Base-by-base conservation (phyloP, 2,329 filamentous ascomycete species). In the Paecilomyces sp. region DNA sequence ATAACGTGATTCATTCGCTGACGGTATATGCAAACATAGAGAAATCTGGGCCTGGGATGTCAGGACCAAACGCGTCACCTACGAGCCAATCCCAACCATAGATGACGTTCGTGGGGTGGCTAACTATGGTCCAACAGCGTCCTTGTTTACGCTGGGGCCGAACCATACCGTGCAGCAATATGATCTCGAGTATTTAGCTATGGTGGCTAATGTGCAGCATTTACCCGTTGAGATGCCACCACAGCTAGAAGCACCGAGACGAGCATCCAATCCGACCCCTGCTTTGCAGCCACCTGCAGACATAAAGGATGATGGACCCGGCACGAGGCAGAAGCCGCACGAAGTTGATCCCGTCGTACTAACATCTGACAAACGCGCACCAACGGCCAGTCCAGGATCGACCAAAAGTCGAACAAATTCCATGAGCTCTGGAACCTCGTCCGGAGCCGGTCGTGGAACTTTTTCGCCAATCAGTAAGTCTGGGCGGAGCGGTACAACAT, bases 1-100 rank as follows among this genome's bases (percentile, higher is more conserved):
- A 18, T 47, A 47, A 47, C 2, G 8, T 6, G 9, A 47, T 3
- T 15, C 3, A 9, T 47, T 22, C 15, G 15, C 41, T 47, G 41
- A 47, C 3, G n/a, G n/a, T 8, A 18, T 8, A 18, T 41, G 13
- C n/a, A 33, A 33, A 18, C 18, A 8, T 64, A 92, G 92, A 58
- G 90, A 96, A 81, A 96, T 92, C 41, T 87, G 90, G 68, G 89
- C 92, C 60, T 99, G 94, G 93, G 94, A 99, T 80, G 94, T 99
- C 53, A 85, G 92, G 64, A 99, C 94, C n/a, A 97, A 97, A 73
- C 88, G 96, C 70, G 92, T 99, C 66, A 92, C 91, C 2, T 95
- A 87, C 74, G 92, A 97, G 69, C 83, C 85, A 60, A 90, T 97
- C 59, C 92, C 92, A 5, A 97, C 92, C 1, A 82, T 92, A 6